These are phyloP conservation scores for Ambrosiella cleistominuta DNA, from an alignment of 2,329 filamentous ascomycete species.

Conservation along the genomic window DNA sequence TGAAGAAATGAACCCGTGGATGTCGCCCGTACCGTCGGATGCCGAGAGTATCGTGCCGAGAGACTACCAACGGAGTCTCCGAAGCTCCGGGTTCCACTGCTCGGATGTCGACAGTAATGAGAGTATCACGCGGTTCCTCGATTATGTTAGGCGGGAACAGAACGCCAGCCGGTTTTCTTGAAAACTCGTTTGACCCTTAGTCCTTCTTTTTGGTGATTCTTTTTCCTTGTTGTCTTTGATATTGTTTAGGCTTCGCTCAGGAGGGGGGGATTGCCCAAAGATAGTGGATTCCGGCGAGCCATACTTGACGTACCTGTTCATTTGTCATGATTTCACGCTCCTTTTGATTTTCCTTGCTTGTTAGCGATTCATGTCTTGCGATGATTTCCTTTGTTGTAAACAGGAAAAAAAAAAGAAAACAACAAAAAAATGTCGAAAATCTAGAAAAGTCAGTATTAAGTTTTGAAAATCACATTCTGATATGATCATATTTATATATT, in stretches of 20 bases:
- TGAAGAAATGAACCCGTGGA: slow-evolving; percentile 29
- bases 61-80: neutral
- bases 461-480: neutral
- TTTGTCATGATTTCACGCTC: slow-evolving; percentile 11
- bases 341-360: slow-evolving; percentile 9
- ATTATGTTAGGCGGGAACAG: slow-evolving; percentile 33
- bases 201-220: slow-evolving; percentile 8
- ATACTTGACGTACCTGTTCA: slow-evolving; percentile 11
- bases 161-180: neutral
- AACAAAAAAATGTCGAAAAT: neutral
- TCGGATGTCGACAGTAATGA: slow-evolving; percentile 37
- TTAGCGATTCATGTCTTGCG: neutral
- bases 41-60: slow-evolving; percentile 18
- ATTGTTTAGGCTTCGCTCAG: slow-evolving; percentile 1
- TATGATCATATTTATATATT: neutral
- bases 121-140: slow-evolving; percentile 39
- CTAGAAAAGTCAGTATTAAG: neutral
- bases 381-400: slow-evolving; percentile 3
- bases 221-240: neutral
- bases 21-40: slow-evolving; percentile 35
- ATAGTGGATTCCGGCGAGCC: neutral
- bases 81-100: slow-evolving; percentile 27
- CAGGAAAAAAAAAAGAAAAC: neutral
- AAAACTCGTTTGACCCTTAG: slow-evolving; percentile 1
- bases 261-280: neutral